Conservation (phyloP, 2,329 filamentous ascomycete genomes). For the Arthroderma sp. region DNA sequence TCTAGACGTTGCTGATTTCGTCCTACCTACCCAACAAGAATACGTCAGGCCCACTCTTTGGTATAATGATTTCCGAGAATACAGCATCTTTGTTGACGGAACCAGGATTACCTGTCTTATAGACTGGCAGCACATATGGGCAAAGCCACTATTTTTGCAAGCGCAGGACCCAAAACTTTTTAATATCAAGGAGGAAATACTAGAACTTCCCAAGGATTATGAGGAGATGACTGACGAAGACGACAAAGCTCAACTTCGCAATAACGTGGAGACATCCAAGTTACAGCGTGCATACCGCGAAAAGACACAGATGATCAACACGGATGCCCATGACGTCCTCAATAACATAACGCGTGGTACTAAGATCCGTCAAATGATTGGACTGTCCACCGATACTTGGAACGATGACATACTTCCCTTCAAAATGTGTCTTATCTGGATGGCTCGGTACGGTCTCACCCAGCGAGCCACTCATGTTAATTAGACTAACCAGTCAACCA, state of each 20-base stretch:
- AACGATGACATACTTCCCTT: no score
- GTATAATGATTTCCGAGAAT: constrained; percentile 30
- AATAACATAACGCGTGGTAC: no score
- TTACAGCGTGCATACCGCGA: no score
- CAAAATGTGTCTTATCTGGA: background rate
- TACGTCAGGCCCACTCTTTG: constrained; percentile 25
- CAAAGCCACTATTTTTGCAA: constrained; percentile 2
- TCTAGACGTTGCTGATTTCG: background rate
- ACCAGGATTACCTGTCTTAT: constrained; percentile 29
- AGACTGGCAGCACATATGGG: constrained; percentile 8
- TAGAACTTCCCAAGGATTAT: constrained; percentile 18
- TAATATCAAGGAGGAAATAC: constrained; percentile 20
- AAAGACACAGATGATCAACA: no score
- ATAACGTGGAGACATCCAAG: no score
- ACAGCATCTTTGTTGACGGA: constrained; percentile 30
- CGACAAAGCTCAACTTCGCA: constrained; percentile 6
- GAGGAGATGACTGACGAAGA: constrained; percentile 14
- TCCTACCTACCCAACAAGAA: constrained; percentile 11
- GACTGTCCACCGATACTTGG: no score
- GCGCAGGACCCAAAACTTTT: background rate
- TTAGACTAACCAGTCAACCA: no score
- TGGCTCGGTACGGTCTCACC: background rate
- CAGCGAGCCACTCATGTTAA: background rate
- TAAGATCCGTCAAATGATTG: no score
- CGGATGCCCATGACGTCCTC: no score